Conservation (phyloP, 257 asterid genomes). For the Capsicum chinense region DNA sequence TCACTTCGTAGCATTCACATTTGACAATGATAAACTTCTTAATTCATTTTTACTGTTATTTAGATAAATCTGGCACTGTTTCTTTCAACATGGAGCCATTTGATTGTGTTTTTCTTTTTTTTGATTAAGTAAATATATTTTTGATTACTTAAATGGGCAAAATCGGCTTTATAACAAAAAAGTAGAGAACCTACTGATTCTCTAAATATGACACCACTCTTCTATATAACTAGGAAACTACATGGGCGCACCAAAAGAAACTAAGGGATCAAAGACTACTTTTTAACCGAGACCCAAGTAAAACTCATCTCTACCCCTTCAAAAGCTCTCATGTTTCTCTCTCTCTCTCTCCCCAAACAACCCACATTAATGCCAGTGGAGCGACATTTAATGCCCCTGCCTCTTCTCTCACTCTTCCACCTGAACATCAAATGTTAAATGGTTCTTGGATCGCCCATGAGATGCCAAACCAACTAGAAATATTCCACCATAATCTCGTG, state of each 20-base stretch:
- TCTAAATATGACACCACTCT: background rate
- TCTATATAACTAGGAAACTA: background rate
- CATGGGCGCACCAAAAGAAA: background rate
- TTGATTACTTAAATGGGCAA: background rate
- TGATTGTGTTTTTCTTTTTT: background rate
- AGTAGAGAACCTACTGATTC: background rate
- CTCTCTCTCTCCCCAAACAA: too few relatives aligned
- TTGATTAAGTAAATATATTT: background rate
- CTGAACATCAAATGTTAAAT: background rate
- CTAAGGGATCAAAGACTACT: background rate
- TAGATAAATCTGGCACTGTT: background rate
- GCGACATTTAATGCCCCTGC: background rate
- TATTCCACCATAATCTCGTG: background rate
- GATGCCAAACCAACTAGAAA: background rate
- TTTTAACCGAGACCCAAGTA: background rate
- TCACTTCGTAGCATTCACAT: constrained; percentile 1
- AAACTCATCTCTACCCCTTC: background rate
- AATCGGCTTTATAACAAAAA: background rate
- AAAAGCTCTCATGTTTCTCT: too few relatives aligned
- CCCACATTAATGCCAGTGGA: background rate
- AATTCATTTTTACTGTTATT: background rate
- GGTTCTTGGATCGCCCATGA: background rate
- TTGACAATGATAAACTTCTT: background rate
- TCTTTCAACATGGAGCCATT: background rate
- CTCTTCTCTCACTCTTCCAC: background rate